Conservation (phyloP, 208 protist genomes). For the Trypanosoma rangeli region DNA sequence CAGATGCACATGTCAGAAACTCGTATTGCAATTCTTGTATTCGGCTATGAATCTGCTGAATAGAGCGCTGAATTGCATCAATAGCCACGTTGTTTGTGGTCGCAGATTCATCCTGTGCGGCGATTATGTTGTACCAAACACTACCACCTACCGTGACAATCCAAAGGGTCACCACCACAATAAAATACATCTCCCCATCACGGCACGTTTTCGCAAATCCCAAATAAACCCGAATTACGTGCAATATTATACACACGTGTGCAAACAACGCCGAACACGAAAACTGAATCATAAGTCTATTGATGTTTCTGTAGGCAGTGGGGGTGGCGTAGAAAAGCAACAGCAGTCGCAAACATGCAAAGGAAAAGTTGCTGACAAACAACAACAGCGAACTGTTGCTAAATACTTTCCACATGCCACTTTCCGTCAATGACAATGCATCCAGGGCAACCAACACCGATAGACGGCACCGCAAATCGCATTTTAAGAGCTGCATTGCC, state of each 20-base stretch:
- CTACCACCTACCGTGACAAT: constrained; percentile 39
- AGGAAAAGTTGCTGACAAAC: constrained; percentile 40
- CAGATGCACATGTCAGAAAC: constrained; percentile 44
- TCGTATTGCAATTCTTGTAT: constrained; percentile 65
- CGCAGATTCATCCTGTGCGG: constrained; percentile 29
- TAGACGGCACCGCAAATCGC: constrained; percentile 45
- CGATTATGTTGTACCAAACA: constrained; percentile 64
- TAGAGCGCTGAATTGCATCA: constrained; percentile 55
- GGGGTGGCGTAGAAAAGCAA: constrained; percentile 21
- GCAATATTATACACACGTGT: constrained; percentile 33
- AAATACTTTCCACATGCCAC: constrained; percentile 76
- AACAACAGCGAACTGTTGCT: constrained; percentile 48
- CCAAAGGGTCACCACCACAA: constrained; percentile 26
- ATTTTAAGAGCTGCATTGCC: constrained; percentile 39
- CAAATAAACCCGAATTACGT: constrained; percentile 42
- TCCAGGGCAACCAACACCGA: constrained; percentile 43
- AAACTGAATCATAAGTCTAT: constrained; percentile 43
- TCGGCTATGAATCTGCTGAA: constrained; percentile 58
- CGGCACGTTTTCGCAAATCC: constrained; percentile 48
- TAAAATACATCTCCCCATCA: constrained; percentile 53
- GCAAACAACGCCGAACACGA: constrained; percentile 35
- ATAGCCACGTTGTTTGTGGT: constrained; percentile 53
- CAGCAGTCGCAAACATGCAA: constrained; percentile 29
- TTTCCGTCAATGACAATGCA: constrained; percentile 37
- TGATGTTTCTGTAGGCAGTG: constrained; percentile 70